Conservation (phyloP, 1,284 basidiomycete genomes). For the Xerocomus subilludens region DNA sequence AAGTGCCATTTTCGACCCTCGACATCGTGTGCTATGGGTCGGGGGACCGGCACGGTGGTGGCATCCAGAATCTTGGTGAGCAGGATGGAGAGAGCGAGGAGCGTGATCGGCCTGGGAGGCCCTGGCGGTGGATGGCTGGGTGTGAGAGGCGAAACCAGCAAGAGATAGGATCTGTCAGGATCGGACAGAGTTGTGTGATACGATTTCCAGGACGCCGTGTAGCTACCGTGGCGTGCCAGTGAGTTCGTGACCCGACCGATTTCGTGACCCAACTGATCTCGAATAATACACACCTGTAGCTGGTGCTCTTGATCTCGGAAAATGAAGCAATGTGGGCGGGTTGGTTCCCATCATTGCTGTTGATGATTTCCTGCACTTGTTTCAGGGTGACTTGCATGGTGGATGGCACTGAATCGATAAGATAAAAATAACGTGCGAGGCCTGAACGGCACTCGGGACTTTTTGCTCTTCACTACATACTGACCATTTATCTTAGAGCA, state of each 20-base stretch:
- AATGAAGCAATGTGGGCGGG: constrained; percentile 34
- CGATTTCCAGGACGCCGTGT: constrained; percentile 34
- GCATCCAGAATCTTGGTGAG: constrained; percentile 42
- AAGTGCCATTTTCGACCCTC: constrained; percentile 39
- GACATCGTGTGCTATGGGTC: constrained; percentile 37
- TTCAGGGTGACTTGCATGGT: constrained; percentile 37
- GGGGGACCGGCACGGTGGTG: constrained; percentile 47
- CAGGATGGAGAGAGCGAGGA: constrained; percentile 41
- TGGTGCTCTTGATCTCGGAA: constrained; percentile 36
- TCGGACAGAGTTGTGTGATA: constrained; percentile 42
- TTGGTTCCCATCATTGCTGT: constrained; percentile 32
- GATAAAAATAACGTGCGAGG: too few species aligned
- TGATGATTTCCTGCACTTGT: constrained; percentile 43
- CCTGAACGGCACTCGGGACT: too few species aligned
- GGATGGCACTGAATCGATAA: not conserved
- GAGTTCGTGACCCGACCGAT: too few species aligned
- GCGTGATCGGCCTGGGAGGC: constrained; percentile 31
- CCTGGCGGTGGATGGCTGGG: not conserved
- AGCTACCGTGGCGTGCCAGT: constrained; percentile 26
- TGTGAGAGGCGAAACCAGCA: constrained; percentile 38
- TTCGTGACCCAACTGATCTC: not conserved
- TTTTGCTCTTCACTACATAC: too few species aligned
- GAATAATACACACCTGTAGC: constrained; percentile 45
- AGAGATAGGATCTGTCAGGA: constrained; percentile 39
- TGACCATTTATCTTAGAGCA: too few species aligned